A percentile compares a stretch with the other conserved stretches of the same genome.
Evolutionary conservation across 306 rosid species (phyloP).

Genomic region (Ceratonia siliqua): DNA sequence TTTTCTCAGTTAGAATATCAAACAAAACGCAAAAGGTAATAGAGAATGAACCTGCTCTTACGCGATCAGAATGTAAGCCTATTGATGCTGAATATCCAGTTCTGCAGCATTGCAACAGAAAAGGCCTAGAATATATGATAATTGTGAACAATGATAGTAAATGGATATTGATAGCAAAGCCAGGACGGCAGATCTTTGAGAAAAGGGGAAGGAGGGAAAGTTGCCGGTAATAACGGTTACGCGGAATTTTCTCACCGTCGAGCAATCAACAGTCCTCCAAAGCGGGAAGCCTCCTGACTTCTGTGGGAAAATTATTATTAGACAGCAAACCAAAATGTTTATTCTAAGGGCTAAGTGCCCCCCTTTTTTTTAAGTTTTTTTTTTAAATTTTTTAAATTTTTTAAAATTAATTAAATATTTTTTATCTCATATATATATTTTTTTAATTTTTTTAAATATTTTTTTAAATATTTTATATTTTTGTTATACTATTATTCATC

Average conservation of each 20-base stretch:
- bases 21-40: background rate
- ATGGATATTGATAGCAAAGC: constrained; percentile 22
- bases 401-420: too few species aligned
- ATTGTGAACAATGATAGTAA: background rate
- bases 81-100: background rate
- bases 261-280: background rate
- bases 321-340: background rate
- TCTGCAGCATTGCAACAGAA: background rate
- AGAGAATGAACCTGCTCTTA: constrained; percentile 31
- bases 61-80: background rate
- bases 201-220: constrained; percentile 39
- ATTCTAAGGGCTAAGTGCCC: too few species aligned
- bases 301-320: background rate
- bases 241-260: constrained; percentile 25
- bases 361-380: too few species aligned
- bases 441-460: too few species aligned
- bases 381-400: too few species aligned
- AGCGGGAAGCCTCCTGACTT: background rate
- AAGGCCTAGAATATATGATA: constrained; percentile 20
- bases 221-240: constrained; percentile 43
- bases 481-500: too few species aligned
- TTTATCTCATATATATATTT: too few species aligned
- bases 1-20: background rate
- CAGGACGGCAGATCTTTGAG: constrained; percentile 22
- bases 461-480: too few species aligned